Evolutionary conservation across 139 green algal genomes (phyloP), one percentile per base, ranked within the genome.

Genomic region (Picochlorum sp.): DNA sequence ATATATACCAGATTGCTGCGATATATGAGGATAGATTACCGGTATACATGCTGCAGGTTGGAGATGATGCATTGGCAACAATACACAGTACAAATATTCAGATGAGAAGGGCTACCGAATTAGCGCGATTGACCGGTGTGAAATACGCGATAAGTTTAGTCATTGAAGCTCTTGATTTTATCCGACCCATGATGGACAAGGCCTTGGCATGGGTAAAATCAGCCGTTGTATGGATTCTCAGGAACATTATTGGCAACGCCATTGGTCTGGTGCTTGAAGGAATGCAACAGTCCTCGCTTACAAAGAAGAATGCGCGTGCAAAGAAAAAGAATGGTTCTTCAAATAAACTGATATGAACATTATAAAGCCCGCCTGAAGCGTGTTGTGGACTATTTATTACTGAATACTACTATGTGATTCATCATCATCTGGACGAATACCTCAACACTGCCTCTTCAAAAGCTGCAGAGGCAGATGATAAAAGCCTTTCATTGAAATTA

Each of bases 401-500:
- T 54, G 47, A 54, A 26, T 41, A 11, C 7, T 41, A 10, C 8
- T 3, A 11, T 41, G 34, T 41, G 34, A 41, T 41, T 9, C 34
- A 41, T 41, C 34, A 41, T 41, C 34, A 41, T 41, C 34, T 41
- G 34, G 34, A 41, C 6, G 34, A 41, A 41, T 41, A 58, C 50
- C n/a, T 62, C 56, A 62, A 8, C 18, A 44, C n/a, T n/a, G 32
- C 32, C n/a, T 62, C 44, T 18, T 52, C 58, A 38, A 57, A 52
- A 28, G 58, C 58, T 59, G 58, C 41, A 23, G 14, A 38, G 11
- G 74, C 55, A 6, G 56, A 62, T 2, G 75, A 58, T 20, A 81
- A 50, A 15, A 84, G 32, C 47, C 68, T 66, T 62, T 84, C 61
- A 44, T 84, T 84, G 50, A 84, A 83, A 45, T 83, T 57, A 55